These are phyloP conservation scores for Liquidambar formosana DNA, from an alignment of 164 flowering plant genomes.

Conservation along the genomic window DNA sequence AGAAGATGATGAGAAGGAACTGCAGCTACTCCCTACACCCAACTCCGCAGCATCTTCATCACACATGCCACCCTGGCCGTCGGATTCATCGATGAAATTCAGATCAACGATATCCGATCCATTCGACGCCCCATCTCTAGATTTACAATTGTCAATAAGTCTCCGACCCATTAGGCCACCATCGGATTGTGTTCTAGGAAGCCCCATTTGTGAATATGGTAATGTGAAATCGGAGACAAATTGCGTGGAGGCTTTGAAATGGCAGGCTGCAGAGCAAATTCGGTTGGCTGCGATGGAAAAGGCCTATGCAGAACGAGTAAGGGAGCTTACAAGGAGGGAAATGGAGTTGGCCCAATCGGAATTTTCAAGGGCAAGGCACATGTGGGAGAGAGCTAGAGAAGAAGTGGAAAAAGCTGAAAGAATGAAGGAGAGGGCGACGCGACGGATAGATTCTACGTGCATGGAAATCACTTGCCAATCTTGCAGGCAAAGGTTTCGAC, in stretches of 20 bases:
- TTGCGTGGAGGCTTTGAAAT: conserved; percentile 59
- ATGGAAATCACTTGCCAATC: conserved; percentile 94
- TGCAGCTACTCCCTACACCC: conserved; percentile 61
- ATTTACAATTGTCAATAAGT: conserved; percentile 77
- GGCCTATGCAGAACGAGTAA: conserved; percentile 89
- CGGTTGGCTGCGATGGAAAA: conserved; percentile 81
- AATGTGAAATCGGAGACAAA: conserved; percentile 17
- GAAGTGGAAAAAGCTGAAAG: conserved; percentile 74
- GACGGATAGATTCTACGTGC: conserved; percentile 56
- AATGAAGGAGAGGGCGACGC: conserved; percentile 60
- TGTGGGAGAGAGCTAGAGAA: conserved; percentile 85
- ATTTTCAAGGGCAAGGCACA: conserved; percentile 68
- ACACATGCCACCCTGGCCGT: conserved; percentile 14
- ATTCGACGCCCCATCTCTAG: conserved; percentile 41
- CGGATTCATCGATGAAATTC: conserved; percentile 16
- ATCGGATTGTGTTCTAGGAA: conserved; percentile 11
- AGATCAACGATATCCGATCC: conserved; percentile 12
- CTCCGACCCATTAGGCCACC: conserved; percentile 36
- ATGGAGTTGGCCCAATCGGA: conserved; percentile 94
- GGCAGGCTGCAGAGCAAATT: conserved; percentile 88
- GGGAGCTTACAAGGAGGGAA: conserved; percentile 81
- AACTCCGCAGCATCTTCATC: conserved; percentile 23
- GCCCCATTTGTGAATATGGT: conserved; percentile 14
- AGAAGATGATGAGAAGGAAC: conserved; percentile 49
- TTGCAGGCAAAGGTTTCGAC: conserved; percentile 76